A percentile compares a stretch with the other conserved stretches of the same genome.
Evolutionary conservation across 768 basidiomycete species (phyloP).

Genomic region (Tricholoma flavovirens): DNA sequence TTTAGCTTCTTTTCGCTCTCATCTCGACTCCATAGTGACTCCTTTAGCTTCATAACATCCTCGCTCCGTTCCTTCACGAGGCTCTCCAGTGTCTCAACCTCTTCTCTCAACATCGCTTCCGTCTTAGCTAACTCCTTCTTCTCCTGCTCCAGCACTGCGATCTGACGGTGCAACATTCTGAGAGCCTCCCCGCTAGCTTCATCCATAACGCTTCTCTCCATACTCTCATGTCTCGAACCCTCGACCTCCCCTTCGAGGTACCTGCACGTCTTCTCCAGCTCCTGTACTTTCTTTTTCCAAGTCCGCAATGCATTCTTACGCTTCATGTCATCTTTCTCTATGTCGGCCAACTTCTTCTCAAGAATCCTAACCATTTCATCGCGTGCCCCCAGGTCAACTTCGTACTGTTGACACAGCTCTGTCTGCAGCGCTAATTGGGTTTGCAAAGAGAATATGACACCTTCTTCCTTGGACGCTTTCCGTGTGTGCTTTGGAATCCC

Average conservation of each 20-base stretch:
- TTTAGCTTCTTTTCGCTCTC: constrained; percentile 49
- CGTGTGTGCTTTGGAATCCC: constrained; percentile 40
- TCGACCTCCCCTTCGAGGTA: constrained; percentile 85
- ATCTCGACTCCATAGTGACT: constrained; percentile 41
- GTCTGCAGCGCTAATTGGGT: constrained; percentile 71
- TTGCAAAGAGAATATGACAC: constrained; percentile 64
- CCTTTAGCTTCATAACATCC: constrained; percentile 40
- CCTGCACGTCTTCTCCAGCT: constrained; percentile 63
- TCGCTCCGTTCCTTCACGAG: constrained; percentile 40
- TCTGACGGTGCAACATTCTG: constrained; percentile 73
- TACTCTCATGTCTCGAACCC: constrained; percentile 70
- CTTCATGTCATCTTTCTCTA: constrained; percentile 61
- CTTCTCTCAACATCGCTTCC: constrained; percentile 36
- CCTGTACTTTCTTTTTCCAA: constrained; percentile 76
- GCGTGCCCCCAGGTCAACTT: constrained; percentile 65
- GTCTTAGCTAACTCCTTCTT: constrained; percentile 40
- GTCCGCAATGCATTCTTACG: constrained; percentile 46
- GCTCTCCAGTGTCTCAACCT: constrained; percentile 46
- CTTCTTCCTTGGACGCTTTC: constrained; percentile 66
- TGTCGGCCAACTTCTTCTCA: constrained; percentile 42
- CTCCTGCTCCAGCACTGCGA: constrained; percentile 70
- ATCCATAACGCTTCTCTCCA: constrained; percentile 80
- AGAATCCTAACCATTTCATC: constrained; percentile 68
- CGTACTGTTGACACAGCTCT: constrained; percentile 72
- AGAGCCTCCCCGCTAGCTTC: constrained; percentile 76